Percentiles rank a stretch among this genome's conserved stretches.
phyloP scores from a whole-genome alignment of 2,329 filamentous ascomycete species.

The Aaosphaeria pasadenensis region DNA sequence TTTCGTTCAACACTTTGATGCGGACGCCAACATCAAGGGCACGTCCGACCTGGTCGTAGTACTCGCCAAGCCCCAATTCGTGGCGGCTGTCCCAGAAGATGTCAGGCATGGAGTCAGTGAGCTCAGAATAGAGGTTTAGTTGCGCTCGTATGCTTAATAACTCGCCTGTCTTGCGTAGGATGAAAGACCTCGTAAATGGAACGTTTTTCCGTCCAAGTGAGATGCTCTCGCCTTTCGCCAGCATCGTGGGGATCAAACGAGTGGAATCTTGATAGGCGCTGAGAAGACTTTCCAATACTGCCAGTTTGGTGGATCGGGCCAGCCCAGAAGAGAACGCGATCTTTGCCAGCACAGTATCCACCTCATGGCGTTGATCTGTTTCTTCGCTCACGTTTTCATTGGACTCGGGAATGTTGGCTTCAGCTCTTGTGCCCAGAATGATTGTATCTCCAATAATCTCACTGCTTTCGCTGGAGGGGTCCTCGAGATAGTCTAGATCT shows the following conservation, averaged over 20 bases:
- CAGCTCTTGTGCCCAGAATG: constrained; percentile 71
- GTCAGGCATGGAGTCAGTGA: constrained; percentile 92
- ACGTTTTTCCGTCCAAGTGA: constrained; percentile 36
- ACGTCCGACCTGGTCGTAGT: constrained; percentile 90
- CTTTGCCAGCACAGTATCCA: constrained; percentile 76
- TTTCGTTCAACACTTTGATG: constrained; percentile 89
- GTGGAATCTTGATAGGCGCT: constrained; percentile 85
- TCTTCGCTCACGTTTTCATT: constrained; percentile 28
- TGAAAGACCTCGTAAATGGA: constrained; percentile 67
- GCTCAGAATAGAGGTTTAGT: constrained; percentile 92
- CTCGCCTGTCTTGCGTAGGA: constrained; percentile 90
- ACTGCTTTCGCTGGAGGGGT: constrained; percentile 69
- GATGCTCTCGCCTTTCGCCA: constrained; percentile 64
- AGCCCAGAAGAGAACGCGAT: constrained; percentile 95
- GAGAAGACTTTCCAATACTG: constrained; percentile 81
- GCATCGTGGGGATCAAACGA: constrained; percentile 72
- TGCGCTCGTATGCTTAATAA: constrained; percentile 85
- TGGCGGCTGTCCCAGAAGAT: constrained; percentile 93
- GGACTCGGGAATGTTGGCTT: constrained; percentile 37
- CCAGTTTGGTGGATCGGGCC: constrained; percentile 88
- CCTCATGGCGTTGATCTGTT: constrained; percentile 33
- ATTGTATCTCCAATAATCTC: constrained; percentile 85
- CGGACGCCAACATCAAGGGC: constrained; percentile 88
- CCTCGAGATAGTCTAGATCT: constrained; percentile 82
- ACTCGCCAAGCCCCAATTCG: constrained; percentile 86